These are phyloP conservation scores for Solanum infundibuliforme DNA, from an alignment of 257 asterid species.

Conservation along the genomic window DNA sequence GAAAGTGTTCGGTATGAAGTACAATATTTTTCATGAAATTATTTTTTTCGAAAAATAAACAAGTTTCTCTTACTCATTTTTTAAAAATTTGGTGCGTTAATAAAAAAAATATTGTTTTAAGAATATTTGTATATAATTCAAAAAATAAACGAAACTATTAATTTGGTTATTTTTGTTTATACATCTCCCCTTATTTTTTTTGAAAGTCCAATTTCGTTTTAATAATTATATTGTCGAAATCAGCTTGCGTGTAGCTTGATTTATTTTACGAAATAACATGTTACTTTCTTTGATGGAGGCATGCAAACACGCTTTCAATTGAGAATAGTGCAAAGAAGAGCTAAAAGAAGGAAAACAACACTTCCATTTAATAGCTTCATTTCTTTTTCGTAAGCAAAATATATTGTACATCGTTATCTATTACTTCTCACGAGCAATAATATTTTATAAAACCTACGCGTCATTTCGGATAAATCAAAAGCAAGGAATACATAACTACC, in stretches of 20 bases:
- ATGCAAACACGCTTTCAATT: not conserved
- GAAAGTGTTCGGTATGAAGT: not conserved
- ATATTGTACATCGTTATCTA: not conserved
- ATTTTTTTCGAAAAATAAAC: not conserved
- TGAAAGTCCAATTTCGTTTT: not conserved
- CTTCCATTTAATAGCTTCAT: not conserved
- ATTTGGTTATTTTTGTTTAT: no score
- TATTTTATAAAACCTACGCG: not conserved
- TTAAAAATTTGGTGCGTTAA: no score
- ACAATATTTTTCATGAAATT: not conserved
- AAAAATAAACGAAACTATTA: no score
- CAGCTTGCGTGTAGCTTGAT: not conserved
- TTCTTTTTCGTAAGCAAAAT: not conserved
- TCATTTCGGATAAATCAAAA: not conserved
- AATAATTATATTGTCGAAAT: not conserved
- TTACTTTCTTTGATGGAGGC: not conserved
- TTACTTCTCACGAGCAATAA: not conserved
- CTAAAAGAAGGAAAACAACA: not conserved
- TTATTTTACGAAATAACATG: not conserved
- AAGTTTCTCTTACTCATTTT: not conserved
- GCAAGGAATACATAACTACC: not conserved
- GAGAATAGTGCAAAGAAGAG: not conserved
- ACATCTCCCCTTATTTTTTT: not conserved
- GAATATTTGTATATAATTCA: no score
- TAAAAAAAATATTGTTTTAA: no score